Evolutionary conservation across 225 moss, liverwort and hornwort genomes (phyloP), one percentile per base, ranked within the genome.

Genomic region (Polytrichum commune): DNA sequence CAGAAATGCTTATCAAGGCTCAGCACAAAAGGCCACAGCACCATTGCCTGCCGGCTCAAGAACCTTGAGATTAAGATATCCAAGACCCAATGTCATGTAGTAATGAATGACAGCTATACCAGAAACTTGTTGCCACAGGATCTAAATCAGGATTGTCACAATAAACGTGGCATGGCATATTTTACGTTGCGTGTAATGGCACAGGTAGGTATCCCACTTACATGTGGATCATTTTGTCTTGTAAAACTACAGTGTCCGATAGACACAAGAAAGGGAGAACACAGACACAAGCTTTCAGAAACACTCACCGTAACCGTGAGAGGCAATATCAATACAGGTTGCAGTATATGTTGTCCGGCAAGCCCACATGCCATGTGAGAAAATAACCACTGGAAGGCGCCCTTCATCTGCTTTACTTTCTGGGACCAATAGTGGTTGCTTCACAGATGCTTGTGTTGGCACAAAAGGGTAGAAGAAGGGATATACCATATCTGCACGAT

Each of bases 281-380:
- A 46, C 13, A 46, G 46, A 46, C 46, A 46, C 46, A 46, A 13
- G 46, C 46, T 46, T 46, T 16, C 46, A 30, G 5, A 4, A 67
- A 16, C 46, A 77, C 79, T 76, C 65, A 96, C 96, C 81, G 76
- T 96, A 96, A 62, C 96, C 96, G 79, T 89, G 84, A 19, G 96
- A 96, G 27, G 96, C 93, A 72, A 96, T 68, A 63, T 96, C 96
- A 28, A 90, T 84, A 80, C 96, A 96, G 64, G 90, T 83, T n/a
- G 93, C 79, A 56, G 87, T 92, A 62, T 93, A 96, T 5, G 92
- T 92, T 53, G 96, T 93, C 66, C 92, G 87, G 81, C 92, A 93
- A 19, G 90, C 80, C 96, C 96, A 93, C 86, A 96, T 84, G 60
- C 96, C 96, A 79, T 96, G 96, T 7, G 93, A 96, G 60, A 96